Conservation (phyloP, 2,329 filamentous ascomycete genomes). For the Huntiella decipiens region DNA sequence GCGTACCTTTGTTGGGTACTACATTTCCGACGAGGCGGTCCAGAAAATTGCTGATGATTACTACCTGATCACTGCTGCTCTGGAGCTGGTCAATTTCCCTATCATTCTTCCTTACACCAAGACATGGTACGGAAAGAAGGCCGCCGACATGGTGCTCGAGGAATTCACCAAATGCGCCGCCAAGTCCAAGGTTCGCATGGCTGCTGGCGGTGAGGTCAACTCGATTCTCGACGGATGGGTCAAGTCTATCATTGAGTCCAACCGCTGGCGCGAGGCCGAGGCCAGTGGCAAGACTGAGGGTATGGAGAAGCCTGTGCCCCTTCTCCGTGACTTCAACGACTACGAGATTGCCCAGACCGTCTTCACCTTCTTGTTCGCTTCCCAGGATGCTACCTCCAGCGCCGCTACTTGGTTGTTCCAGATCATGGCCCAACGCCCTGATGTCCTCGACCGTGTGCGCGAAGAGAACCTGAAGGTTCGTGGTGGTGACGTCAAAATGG, state of each 20-base stretch:
- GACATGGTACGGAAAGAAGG: conserved; percentile 94
- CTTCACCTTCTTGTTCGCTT: conserved; percentile 94
- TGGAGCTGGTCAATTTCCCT: conserved; percentile 96
- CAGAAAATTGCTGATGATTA: conserved; percentile 95
- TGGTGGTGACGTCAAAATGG: conserved; percentile 51
- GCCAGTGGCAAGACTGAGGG: conserved; percentile 50
- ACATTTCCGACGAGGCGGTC: conserved; percentile 75
- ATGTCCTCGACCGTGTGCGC: conserved; percentile 72
- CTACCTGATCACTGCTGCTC: conserved; percentile 84
- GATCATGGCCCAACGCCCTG: conserved; percentile 80
- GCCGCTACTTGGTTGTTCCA: conserved; percentile 93
- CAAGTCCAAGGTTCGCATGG: conserved; percentile 85
- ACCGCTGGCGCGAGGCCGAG: conserved; percentile 60
- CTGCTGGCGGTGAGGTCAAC: conserved; percentile 63
- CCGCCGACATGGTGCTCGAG: conserved; percentile 72
- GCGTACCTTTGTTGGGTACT: conserved; percentile 92
- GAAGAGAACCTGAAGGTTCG: conserved; percentile 72
- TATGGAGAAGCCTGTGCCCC: conserved; percentile 60
- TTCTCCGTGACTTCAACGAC: conserved; percentile 75
- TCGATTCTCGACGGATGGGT: conserved; percentile 97
- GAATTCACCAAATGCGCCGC: conserved; percentile 85
- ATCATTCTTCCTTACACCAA: conserved; percentile 90
- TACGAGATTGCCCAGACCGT: conserved; percentile 83
- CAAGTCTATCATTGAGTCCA: conserved; percentile 68
- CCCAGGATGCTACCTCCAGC: conserved; percentile 89